phyloP scores from a whole-genome alignment of 2,329 filamentous ascomycete genomes.

The Botrytis medusae region DNA sequence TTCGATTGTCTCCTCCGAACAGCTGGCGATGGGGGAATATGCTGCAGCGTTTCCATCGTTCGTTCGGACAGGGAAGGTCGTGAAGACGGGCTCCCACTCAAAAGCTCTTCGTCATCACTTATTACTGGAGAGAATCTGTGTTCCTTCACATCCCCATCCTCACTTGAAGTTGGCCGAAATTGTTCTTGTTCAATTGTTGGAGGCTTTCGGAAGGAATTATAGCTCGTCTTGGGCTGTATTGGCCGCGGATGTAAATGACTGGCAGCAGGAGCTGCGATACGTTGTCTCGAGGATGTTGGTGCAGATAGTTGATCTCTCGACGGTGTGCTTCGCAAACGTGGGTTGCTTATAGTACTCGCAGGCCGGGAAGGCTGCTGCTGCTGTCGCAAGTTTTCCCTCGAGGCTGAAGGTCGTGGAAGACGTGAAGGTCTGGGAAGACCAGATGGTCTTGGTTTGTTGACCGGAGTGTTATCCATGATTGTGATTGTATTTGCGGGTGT shows the following conservation, averaged over 20 bases:
- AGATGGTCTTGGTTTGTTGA: slow-evolving; percentile 30
- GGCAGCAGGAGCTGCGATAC: neutral
- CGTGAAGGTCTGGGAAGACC: slow-evolving; percentile 53
- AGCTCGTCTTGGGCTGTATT: slow-evolving; percentile 29
- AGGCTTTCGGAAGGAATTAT: slow-evolving; percentile 29
- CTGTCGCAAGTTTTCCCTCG: slow-evolving; percentile 48
- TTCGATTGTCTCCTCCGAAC: slow-evolving; percentile 65
- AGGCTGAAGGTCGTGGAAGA: slow-evolving; percentile 51
- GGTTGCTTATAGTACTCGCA: slow-evolving; percentile 27
- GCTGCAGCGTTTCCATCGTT: slow-evolving; percentile 80
- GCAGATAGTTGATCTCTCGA: slow-evolving; percentile 31
- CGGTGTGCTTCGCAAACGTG: slow-evolving; percentile 33
- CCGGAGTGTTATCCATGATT: slow-evolving; percentile 36
- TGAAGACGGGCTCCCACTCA: slow-evolving; percentile 19
- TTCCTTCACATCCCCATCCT: slow-evolving; percentile 24
- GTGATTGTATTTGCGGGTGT: slow-evolving; percentile 11
- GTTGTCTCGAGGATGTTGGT: slow-evolving; percentile 23
- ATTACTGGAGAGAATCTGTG: slow-evolving; percentile 16
- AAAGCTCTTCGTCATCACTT: slow-evolving; percentile 12
- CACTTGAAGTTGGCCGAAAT: slow-evolving; percentile 11
- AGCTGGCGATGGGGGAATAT: slow-evolving; percentile 75
- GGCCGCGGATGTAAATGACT: slow-evolving; percentile 17
- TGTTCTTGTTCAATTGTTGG: neutral
- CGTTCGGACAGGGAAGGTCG: slow-evolving; percentile 72
- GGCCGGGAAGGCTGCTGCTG: slow-evolving; percentile 33